phyloP scores from a whole-genome alignment of 2,329 filamentous ascomycete species.

The Trichocomaceae sp. region DNA sequence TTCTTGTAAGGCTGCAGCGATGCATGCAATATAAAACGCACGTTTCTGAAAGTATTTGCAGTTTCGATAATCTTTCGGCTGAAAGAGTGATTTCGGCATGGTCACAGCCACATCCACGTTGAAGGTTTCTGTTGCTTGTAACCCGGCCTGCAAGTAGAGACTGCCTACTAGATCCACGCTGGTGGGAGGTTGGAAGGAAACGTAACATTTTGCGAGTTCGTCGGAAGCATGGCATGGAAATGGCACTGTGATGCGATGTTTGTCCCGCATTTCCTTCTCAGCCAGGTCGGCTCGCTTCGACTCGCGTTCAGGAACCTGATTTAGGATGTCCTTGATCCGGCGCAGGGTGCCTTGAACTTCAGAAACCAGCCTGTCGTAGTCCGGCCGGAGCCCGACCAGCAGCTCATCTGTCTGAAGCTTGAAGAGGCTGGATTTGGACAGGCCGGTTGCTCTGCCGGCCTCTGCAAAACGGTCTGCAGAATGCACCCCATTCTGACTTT shows the following conservation, averaged over 20 bases:
- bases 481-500: neutral
- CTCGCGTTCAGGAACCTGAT: conserved; percentile 47
- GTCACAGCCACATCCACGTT: conserved; percentile 77
- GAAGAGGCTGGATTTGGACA: conserved; percentile 62
- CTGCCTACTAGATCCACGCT: conserved; percentile 85
- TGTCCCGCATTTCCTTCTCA: conserved; percentile 59
- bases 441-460: conserved; percentile 39
- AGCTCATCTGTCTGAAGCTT: conserved; percentile 62
- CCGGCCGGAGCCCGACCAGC: conserved; percentile 50
- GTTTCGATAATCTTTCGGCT: conserved; percentile 91
- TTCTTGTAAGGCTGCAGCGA: conserved; percentile 63
- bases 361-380: conserved; percentile 51
- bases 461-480: conserved; percentile 24
- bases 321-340: conserved; percentile 51
- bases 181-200: conserved; percentile 67
- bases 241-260: conserved; percentile 65
- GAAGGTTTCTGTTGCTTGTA: conserved; percentile 49
- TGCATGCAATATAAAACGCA: conserved; percentile 80
- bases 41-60: conserved; percentile 92
- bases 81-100: conserved; percentile 73
- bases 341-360: conserved; percentile 50
- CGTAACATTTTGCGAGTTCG: conserved; percentile 71
- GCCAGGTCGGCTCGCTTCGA: conserved; percentile 57
- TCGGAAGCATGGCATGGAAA: conserved; percentile 75
- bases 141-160: conserved; percentile 69